A percentile compares a stretch with the other conserved stretches of the same genome.
These are phyloP conservation scores for Sporobolomyces roseus DNA, from an alignment of 768 basidiomycete genomes.

Conservation along the genomic window DNA sequence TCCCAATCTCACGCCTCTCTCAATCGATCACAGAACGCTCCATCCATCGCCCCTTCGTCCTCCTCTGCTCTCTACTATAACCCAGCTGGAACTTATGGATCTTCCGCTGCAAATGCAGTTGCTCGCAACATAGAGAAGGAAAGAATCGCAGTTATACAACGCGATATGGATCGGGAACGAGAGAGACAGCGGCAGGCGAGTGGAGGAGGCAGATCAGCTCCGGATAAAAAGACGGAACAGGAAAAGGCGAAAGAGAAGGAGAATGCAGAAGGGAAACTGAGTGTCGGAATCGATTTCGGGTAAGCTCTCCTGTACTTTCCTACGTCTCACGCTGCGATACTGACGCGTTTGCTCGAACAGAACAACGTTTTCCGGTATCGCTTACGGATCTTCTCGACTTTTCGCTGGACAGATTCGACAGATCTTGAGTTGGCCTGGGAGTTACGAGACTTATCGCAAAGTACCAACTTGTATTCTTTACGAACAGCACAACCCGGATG, in stretches of 20 bases:
- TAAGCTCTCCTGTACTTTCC: neutral
- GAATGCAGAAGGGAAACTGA: slow-evolving; percentile 29
- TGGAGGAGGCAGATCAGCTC: neutral
- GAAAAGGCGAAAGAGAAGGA: slow-evolving; percentile 13
- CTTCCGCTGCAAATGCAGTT: slow-evolving; percentile 16
- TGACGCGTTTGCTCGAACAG: neutral
- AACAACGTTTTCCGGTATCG: slow-evolving; percentile 44
- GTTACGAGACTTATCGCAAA: slow-evolving; percentile 79
- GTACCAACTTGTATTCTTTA: slow-evolving; percentile 81
- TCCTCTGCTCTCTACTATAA: slow-evolving; percentile 8
- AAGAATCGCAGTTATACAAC: neutral
- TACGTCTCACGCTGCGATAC: neutral
- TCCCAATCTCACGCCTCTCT: neutral
- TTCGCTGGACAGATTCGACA: slow-evolving; percentile 74
- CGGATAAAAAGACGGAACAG: neutral
- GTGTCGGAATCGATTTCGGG: slow-evolving; percentile 41
- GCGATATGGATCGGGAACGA: neutral
- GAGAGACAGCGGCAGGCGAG: neutral
- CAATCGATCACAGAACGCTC: slow-evolving; percentile 7
- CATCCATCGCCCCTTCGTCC: slow-evolving; percentile 2
- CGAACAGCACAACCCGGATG: slow-evolving; percentile 50
- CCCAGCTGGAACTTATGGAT: slow-evolving; percentile 12
- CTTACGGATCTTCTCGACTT: slow-evolving; percentile 80
- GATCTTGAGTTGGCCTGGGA: slow-evolving; percentile 79
- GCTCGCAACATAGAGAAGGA: slow-evolving; percentile 9